Evolutionary conservation across 2,329 filamentous ascomycete species (phyloP), one percentile per base, ranked within the genome.

Genomic region (Fusarium graminum): DNA sequence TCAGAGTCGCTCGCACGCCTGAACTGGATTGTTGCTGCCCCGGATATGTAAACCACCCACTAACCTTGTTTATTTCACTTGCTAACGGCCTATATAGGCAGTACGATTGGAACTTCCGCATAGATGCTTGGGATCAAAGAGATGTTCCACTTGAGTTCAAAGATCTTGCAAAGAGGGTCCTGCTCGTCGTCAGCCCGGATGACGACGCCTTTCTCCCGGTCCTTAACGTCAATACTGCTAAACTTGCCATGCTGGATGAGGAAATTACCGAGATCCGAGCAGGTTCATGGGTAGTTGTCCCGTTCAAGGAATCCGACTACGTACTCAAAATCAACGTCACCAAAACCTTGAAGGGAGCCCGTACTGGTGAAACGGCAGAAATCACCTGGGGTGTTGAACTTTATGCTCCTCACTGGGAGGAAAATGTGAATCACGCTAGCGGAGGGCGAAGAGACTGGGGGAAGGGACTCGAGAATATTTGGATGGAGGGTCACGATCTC

Each of bases 321-420:
- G 62, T 74, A 9, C 65, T 79, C n/a, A 76, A 79, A 41, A 57
- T 79, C 19, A 74, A 69, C 25, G 46, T 75, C 25, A 74, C 72
- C 7, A 71, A 74, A 49, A 51, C 56, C 6, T 77, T 77, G 73
- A 59, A 68, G 26, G 72, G 68, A 13, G 7, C 25, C 7, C 16
- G 32, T 14, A 67, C 43, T 43, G 60, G 16, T 55, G 50, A n/a
- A 22, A 17, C 57, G 7, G 66, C 76, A 11, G 63, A 74, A 11
- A 54, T 67, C 10, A 74, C 67, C 40, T 78, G 74, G 74, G 71
- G 72, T 1, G 54, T 79, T 19, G 74, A 77, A 32, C 47, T 79
- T 16, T 76, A 75, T 59, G 77, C 74, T 14, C 59, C 63, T 42
- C 73, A 78, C 43, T 80, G 78, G 78, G 77, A 78, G n/a, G 77